Conservation (phyloP, 495 filamentous ascomycete species). For the Cercophora scortea region DNA sequence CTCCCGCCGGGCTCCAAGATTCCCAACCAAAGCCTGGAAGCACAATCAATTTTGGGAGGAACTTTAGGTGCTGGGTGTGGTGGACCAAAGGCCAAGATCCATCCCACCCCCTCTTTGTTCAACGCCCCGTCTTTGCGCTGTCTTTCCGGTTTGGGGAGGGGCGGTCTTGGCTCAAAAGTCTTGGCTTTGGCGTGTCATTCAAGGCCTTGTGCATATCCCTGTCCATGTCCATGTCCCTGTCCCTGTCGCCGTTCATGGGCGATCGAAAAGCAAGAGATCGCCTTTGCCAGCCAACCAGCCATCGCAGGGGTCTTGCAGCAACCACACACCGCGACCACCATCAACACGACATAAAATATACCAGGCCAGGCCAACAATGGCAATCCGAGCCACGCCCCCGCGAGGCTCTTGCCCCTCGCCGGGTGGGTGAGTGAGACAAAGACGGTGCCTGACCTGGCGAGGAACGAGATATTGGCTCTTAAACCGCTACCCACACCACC, state of each 20-base stretch:
- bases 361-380: background rate
- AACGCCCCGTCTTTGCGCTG: background rate
- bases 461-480: background rate
- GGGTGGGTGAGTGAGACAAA: background rate
- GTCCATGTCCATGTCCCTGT: conserved; percentile 6
- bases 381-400: background rate
- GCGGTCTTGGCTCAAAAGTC: background rate
- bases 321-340: too few species aligned
- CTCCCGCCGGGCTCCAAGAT: background rate
- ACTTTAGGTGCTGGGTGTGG: background rate
- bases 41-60: background rate
- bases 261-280: conserved; percentile 6
- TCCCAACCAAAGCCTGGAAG: background rate
- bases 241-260: conserved; percentile 4
- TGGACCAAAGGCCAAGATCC: background rate
- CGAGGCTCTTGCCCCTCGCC: background rate
- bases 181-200: conserved; percentile 1
- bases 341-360: too few species aligned
- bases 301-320: background rate
- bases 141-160: background rate
- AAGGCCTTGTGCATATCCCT: background rate
- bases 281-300: conserved; percentile 1
- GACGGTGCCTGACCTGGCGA: background rate
- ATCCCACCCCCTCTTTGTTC: background rate
- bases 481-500: too few species aligned